Base-by-base conservation (phyloP, 2,329 filamentous ascomycete species). In the Botryotinia globosa region DNA sequence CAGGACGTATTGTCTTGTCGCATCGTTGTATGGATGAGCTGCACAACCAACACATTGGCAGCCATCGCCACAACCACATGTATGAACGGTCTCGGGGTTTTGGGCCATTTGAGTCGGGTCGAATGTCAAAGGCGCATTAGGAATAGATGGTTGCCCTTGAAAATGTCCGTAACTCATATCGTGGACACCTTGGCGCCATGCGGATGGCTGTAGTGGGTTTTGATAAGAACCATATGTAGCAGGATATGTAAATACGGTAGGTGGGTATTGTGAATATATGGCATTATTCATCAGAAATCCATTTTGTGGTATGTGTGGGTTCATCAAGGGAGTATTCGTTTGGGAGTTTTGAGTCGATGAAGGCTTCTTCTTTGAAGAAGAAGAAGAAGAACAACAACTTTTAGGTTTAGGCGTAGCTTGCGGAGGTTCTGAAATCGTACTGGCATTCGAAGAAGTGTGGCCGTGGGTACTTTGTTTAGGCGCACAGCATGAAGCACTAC, bases 41-140 rank as follows among this genome's bases (percentile, higher is more conserved):
- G 89, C 85, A 78, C 91, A 93, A 18, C 90, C 90, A 51, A 92
- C 83, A 78, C 91, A 93, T 76, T 89, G 86, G 76, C 91, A 93
- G 42, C 83, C 83, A 71, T 90, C 87, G 32, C 91, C 91, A 78
- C 91, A 93, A 65, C 84, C 84, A 77, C 91, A 93, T 37, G 84
- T 83, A 74, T 87, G 85, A 22, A 79, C 45, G 0, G 77, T 79
- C 32, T 80, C 74, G 4, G 76, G 61, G 29, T 42, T 74, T 76
- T 77, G 71, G 81, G 83, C 63, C 83, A 82, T 70, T 79, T 82
- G 32, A 80, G 83, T 66, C 72, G 76, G 80, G 79, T 79, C 56
- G 76, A 74, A 75, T 66, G 75, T 37, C 65, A 77, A 37, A 59
- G 71, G 66, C 20, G 64, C 75, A 16, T 69, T 54, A 22, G 74